phyloP scores from a whole-genome alignment of 2,329 filamentous ascomycete species.

The Mycosphaerella arachidis region DNA sequence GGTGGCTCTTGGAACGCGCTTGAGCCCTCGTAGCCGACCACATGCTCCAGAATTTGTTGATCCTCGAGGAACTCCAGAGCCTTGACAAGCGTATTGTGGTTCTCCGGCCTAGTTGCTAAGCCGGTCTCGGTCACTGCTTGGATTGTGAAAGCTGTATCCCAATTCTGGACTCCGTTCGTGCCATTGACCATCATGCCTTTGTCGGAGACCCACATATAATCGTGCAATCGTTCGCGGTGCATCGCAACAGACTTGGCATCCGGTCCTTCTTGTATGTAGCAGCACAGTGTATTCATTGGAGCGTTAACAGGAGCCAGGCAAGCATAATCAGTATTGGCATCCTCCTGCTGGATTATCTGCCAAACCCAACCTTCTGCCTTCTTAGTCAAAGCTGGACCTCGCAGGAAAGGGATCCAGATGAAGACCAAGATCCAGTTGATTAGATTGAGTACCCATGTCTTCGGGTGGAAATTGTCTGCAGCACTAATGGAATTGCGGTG shows the following conservation, averaged over 20 bases:
- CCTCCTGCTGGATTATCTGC: slow-evolving; percentile 82
- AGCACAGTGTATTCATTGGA: slow-evolving; percentile 82
- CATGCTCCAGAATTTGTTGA: slow-evolving; percentile 85
- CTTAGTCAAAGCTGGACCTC: slow-evolving; percentile 60
- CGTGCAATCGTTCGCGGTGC: slow-evolving; percentile 75
- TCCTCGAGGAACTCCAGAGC: slow-evolving; percentile 81
- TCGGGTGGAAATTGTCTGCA: slow-evolving; percentile 88
- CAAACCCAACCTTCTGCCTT: slow-evolving; percentile 76
- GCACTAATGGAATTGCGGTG: slow-evolving; percentile 79
- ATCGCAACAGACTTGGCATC: slow-evolving; percentile 65
- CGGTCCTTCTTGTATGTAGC: slow-evolving; percentile 79
- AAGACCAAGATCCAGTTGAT: slow-evolving; percentile 75
- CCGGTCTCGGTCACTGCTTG: slow-evolving; percentile 77
- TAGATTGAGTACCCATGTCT: slow-evolving; percentile 74
- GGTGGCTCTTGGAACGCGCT: slow-evolving; percentile 30
- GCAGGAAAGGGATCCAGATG: slow-evolving; percentile 74
- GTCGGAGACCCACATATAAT: slow-evolving; percentile 85
- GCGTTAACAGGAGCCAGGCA: slow-evolving; percentile 84
- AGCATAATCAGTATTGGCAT: slow-evolving; percentile 84
- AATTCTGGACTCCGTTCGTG: slow-evolving; percentile 95
- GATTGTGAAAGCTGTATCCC: slow-evolving; percentile 90
- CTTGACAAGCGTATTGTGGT: slow-evolving; percentile 76
- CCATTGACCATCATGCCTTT: slow-evolving; percentile 95
- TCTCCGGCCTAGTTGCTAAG: slow-evolving; percentile 70
- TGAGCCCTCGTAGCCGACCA: slow-evolving; percentile 68